A percentile compares a stretch with the other conserved stretches of the same genome.
These are phyloP conservation scores for Leccinum imitatum DNA, from an alignment of 768 basidiomycete species.

Conservation along the genomic window DNA sequence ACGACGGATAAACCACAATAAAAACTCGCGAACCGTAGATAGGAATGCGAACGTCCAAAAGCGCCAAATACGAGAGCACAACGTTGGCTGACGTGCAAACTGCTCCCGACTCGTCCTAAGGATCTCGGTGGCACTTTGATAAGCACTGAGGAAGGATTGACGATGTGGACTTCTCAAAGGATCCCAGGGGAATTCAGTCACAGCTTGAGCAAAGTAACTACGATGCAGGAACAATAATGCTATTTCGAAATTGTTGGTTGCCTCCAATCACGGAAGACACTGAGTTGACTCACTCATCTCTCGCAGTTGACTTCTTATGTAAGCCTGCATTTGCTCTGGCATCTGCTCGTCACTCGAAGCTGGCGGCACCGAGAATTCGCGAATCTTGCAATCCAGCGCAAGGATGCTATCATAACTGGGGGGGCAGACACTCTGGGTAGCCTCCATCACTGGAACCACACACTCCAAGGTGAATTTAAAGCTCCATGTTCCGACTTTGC, in stretches of 20 bases:
- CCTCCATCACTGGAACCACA: constrained; percentile 42
- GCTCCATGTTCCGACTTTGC: constrained; percentile 49
- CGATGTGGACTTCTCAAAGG: constrained; percentile 49
- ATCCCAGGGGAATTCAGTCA: constrained; percentile 46
- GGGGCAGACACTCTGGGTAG: constrained; percentile 41
- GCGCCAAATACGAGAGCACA: constrained; percentile 54
- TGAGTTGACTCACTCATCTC: constrained; percentile 39
- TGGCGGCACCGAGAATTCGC: constrained; percentile 34
- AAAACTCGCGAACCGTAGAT: constrained; percentile 44
- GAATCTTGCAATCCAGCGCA: constrained; percentile 51
- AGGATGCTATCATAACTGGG: constrained; percentile 48
- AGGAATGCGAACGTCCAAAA: constrained; percentile 60
- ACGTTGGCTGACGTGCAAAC: constrained; percentile 42
- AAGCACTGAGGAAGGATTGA: constrained; percentile 52
- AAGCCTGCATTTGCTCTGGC: constrained; percentile 42
- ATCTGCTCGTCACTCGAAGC: constrained; percentile 27
- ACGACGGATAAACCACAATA: not conserved
- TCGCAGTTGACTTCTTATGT: constrained; percentile 44
- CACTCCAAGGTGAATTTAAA: constrained; percentile 42
- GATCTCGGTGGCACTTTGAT: constrained; percentile 49
- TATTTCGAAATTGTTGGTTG: constrained; percentile 20
- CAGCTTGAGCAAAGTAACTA: constrained; percentile 55
- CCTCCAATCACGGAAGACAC: not conserved
- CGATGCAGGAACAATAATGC: constrained; percentile 58
- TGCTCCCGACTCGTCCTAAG: constrained; percentile 42